These are phyloP conservation scores for Trifolium fragiferum DNA, from an alignment of 306 rosid genomes.

Conservation along the genomic window DNA sequence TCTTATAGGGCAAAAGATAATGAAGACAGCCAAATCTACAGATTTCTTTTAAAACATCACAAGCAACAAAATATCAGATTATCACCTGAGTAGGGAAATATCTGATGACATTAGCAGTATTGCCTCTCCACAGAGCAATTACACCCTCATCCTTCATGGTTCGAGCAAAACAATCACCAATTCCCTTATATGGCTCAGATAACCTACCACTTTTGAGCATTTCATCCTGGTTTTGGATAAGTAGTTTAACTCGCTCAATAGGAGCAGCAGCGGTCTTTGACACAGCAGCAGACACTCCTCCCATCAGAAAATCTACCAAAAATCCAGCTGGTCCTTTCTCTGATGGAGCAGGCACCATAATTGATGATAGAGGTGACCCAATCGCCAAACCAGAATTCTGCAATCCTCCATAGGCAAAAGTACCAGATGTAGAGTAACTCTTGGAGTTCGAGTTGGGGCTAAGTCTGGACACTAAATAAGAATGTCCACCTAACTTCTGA, in stretches of 20 bases:
- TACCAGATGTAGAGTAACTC: constrained; percentile 42
- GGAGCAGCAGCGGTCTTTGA: constrained; percentile 96
- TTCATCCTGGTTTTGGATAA: constrained; percentile 90
- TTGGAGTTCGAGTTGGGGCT: constrained; percentile 49
- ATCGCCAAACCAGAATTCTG: constrained; percentile 55
- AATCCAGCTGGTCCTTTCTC: constrained; percentile 71
- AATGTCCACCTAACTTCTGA: constrained; percentile 76
- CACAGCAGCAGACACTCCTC: constrained; percentile 95
- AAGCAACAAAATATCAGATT: neutral
- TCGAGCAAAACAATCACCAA: constrained; percentile 77
- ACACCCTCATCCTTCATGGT: constrained; percentile 87
- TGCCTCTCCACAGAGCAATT: constrained; percentile 86
- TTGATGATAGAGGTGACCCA: constrained; percentile 41
- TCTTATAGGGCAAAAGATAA: neutral
- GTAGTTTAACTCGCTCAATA: constrained; percentile 79
- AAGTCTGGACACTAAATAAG: constrained; percentile 69
- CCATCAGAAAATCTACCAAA: constrained; percentile 79
- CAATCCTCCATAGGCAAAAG: constrained; percentile 52
- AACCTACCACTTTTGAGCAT: constrained; percentile 80
- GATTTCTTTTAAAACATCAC: neutral
- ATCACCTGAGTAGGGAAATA: constrained; percentile 89
- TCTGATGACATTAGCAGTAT: constrained; percentile 91
- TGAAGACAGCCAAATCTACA: neutral
- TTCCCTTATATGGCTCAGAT: constrained; percentile 87
- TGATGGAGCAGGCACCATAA: constrained; percentile 64